Percentiles rank a stretch among this genome's conserved stretches.
Evolutionary conservation across 1,284 basidiomycete genomes (phyloP).

Genomic region (Schizophyllum commune): DNA sequence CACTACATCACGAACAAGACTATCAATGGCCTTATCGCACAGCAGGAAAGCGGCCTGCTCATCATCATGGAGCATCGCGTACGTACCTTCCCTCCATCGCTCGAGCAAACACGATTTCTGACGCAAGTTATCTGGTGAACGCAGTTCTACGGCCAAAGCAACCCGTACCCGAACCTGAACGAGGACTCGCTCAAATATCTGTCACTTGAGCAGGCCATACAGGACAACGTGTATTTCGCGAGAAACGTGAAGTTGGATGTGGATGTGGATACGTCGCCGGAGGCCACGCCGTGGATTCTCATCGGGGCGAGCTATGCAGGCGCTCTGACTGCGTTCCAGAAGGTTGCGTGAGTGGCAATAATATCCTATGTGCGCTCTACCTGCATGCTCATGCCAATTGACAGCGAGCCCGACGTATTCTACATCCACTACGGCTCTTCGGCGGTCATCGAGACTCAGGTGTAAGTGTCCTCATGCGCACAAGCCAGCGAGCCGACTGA

Average conservation of each 20-base stretch:
- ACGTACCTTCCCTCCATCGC: no score
- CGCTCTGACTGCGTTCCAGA: conserved; percentile 49
- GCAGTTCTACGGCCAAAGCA: conserved; percentile 38
- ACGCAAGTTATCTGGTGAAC: conserved; percentile 13
- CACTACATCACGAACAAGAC: conserved; percentile 55
- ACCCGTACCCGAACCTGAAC: conserved; percentile 51
- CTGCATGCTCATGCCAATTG: background rate
- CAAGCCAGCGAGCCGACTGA: background rate
- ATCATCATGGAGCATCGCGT: background rate
- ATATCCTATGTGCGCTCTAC: background rate
- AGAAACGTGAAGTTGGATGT: conserved; percentile 43
- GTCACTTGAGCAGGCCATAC: conserved; percentile 44
- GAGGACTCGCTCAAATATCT: conserved; percentile 40
- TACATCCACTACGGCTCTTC: conserved; percentile 45
- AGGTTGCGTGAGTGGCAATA: conserved; percentile 15
- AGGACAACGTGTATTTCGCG: conserved; percentile 46
- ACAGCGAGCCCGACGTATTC: conserved; percentile 32
- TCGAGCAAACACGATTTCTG: no score
- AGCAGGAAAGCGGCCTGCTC: conserved; percentile 25
- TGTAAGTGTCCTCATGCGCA: no score
- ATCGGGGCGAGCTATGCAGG: conserved; percentile 47
- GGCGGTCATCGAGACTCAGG: conserved; percentile 31
- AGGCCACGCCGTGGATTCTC: conserved; percentile 37
- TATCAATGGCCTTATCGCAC: conserved; percentile 57
- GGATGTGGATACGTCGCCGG: conserved; percentile 22